Evolutionary conservation across 176 grass and related monocot genomes (phyloP).

Genomic region (Ananas comosus): DNA sequence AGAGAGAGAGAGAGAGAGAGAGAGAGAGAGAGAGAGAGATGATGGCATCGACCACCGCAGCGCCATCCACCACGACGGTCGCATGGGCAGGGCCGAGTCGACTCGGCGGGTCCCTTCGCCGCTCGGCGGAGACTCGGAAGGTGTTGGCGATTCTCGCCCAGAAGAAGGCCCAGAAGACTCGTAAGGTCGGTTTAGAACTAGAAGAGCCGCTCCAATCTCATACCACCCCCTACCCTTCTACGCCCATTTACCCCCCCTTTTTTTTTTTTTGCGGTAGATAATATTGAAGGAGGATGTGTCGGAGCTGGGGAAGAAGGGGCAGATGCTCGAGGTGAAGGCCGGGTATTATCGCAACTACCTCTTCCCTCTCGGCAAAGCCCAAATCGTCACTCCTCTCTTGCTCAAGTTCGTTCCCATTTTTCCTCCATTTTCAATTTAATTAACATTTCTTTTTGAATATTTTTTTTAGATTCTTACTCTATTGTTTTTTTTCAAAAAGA

Average conservation of each 20-base stretch:
- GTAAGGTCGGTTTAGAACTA: conserved; percentile 29
- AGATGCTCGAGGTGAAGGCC: conserved; percentile 64
- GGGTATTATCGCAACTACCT: conserved; percentile 94
- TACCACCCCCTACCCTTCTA: too few species aligned
- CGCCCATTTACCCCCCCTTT: background rate
- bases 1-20: too few species aligned
- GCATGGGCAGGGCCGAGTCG: conserved; percentile 14
- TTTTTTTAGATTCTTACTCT: background rate
- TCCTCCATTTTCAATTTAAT: background rate
- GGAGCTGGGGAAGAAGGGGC: conserved; percentile 59
- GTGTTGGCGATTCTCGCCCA: conserved; percentile 44
- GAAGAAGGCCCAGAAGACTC: conserved; percentile 61
- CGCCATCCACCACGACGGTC: conserved; percentile 22
- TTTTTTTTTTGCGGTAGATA: conserved; percentile 26
- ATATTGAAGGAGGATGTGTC: conserved; percentile 64
- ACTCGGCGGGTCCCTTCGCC: background rate
- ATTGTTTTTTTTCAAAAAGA: background rate
- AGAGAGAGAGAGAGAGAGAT: background rate
- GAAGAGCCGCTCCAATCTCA: background rate
- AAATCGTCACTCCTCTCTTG: conserved; percentile 52
- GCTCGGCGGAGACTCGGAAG: background rate
- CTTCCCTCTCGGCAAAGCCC: conserved; percentile 69
- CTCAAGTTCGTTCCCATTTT: conserved; percentile 52
- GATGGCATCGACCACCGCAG: conserved; percentile 37
- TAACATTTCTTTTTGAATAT: background rate